Evolutionary conservation across 768 basidiomycete species (phyloP), one percentile per base, ranked within the genome.

Genomic region (Russula brevipes): DNA sequence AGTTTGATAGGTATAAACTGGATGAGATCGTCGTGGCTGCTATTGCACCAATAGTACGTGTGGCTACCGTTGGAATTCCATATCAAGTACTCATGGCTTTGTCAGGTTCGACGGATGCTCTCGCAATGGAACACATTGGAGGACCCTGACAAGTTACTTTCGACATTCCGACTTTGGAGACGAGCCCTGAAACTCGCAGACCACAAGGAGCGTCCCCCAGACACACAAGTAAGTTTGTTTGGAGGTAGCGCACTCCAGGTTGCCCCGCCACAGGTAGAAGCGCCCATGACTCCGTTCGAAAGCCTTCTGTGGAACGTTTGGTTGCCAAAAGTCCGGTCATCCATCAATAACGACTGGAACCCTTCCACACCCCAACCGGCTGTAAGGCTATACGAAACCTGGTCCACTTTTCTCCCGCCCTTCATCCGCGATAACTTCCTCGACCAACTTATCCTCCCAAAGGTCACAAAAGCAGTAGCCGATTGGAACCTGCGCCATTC

Each of bases 1-100:
- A 98, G 70, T 94, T 91, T 69, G 85, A 88, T 24, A 78, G 74
- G 59, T 89, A 94, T 70, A 78, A 81, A 16, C 75, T 99, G 39
- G 97, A 98, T 66, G 95, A 98, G 71, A 84, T 98, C 30, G 85
- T 96, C 5, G 91, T 99, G 3, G 95, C 88, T 19, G 94, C 96
- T 4, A 89, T 99, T 54, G 83, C 87, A 4, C 97, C 96, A 1
- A 74, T 84, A 14, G 85, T 86, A 66, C 69, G 82, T 65, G 46
- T 14, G 52, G 44, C 54, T 66, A 12, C 31, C 2, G 0, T 33
- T 44, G 33, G 1, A 35, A n/a, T 5, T 4, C 5, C 9, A 24
- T 24, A 38, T 17, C 3, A 12, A 24, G 39, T 66, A 6, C 36
- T 45, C 16, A 24, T 57, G 50, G 30, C 4, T 24, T 8, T 35